Evolutionary conservation across 2,329 filamentous ascomycete species (phyloP), one percentile per base, ranked within the genome.

Genomic region (Calonectria leucothoes): DNA sequence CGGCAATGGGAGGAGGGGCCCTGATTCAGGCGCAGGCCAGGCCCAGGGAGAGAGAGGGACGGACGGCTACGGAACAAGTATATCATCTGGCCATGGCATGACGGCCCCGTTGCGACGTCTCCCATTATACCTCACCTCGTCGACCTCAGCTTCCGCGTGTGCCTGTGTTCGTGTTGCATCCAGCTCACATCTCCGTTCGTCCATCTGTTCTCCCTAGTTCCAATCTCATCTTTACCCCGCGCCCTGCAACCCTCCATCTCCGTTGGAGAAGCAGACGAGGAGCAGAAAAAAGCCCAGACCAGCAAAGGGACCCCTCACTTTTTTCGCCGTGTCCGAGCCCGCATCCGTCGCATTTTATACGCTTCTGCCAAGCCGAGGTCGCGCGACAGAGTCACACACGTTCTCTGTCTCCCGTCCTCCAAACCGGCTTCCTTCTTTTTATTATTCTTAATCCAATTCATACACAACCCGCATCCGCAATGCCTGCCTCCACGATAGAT

Each of bases 401-500:
- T n/a, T 35, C 49, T 65, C 61, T 48, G 49, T 23, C 33, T 45
- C 31, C 15, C 55, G 52, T 51, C 45, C 55, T 39, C 33, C 33
- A 27, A 20, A 61, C 39, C 23, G 14, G 35, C 23, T 20, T 57
- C 33, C n/a, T 25, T 33, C 14, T 33, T 51, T 69, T 52, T 59
- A 5, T 27, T 52, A 42, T 39, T 37, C 33, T 39, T 37, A 25
- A 64, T 59, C 33, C 61, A 39, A 61, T 65, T 59, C 69, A 51
- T 59, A 11, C 59, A 57, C 57, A 61, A 52, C 35, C 45, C 45
- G 25, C 35, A n/a, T 20, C 45, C 72, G 82, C 71, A 71, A 91
- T 91, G 90, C 86, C 89, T 71, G 85, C 87, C 69, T 82, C 86
- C 39, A 85, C 85, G 77, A 89, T 91, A 79, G 85, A 88, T 70